These are phyloP conservation scores for Dactylonectria estremocensis DNA, from an alignment of 2,329 filamentous ascomycete species.

Conservation along the genomic window DNA sequence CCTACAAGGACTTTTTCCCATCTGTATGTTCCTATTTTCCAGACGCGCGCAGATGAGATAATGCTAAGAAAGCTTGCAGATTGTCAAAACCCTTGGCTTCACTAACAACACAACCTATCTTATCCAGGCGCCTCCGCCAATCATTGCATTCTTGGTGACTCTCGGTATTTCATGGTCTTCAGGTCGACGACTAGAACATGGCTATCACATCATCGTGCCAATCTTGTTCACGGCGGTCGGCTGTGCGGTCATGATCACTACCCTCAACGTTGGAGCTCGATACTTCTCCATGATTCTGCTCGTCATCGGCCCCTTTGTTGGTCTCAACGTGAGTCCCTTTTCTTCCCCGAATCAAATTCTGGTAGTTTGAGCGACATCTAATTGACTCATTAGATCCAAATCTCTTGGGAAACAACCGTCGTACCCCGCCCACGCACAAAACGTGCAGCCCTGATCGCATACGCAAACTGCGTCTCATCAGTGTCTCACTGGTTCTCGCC, in stretches of 20 bases:
- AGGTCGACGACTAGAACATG: slow-evolving; percentile 54
- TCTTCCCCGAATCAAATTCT: too few species aligned
- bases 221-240: slow-evolving; percentile 54
- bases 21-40: slow-evolving; percentile 56
- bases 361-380: background rate
- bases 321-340: slow-evolving; percentile 46
- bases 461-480: slow-evolving; percentile 56
- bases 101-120: slow-evolving; percentile 52
- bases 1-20: background rate
- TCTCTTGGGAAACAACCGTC: slow-evolving; percentile 57
- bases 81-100: slow-evolving; percentile 48
- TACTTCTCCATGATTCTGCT: slow-evolving; percentile 60
- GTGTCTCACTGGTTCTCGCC: slow-evolving; percentile 58
- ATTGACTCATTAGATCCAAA: slow-evolving; percentile 44
- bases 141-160: slow-evolving; percentile 58
- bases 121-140: slow-evolving; percentile 58
- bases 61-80: slow-evolving; percentile 30
- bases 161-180: slow-evolving; percentile 56
- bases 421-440: slow-evolving; percentile 57
- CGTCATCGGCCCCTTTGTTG: slow-evolving; percentile 56
- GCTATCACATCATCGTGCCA: slow-evolving; percentile 57
- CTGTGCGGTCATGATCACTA: slow-evolving; percentile 59
- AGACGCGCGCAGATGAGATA: too few species aligned
- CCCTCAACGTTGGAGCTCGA: slow-evolving; percentile 57
- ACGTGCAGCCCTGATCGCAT: slow-evolving; percentile 57